phyloP scores from a whole-genome alignment of 1,284 basidiomycete species.

The Ceratobasidium sp. region DNA sequence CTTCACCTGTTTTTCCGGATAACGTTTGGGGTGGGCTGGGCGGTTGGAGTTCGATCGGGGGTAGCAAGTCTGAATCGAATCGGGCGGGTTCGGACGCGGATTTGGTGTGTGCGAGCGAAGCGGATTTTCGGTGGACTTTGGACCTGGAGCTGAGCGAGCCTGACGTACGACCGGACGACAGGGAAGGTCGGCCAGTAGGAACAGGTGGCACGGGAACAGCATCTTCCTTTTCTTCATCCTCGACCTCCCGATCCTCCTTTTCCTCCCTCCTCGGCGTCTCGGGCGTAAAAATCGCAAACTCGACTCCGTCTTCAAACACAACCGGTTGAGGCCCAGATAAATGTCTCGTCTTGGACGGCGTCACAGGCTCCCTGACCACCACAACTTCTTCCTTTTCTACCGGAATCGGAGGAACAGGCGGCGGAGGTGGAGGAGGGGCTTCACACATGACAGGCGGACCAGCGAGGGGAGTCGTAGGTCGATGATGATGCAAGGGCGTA shows the following conservation, averaged over 20 bases:
- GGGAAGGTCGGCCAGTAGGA: slow-evolving; percentile 10
- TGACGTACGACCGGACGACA: slow-evolving; percentile 17
- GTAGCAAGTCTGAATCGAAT: slow-evolving; percentile 24
- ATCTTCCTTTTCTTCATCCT: slow-evolving; percentile 1
- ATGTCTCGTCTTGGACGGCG: background rate
- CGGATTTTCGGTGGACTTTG: slow-evolving; percentile 33
- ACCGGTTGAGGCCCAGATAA: background rate
- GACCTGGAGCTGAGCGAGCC: slow-evolving; percentile 17
- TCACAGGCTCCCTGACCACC: slow-evolving; percentile 5
- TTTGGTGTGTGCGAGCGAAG: slow-evolving; percentile 36
- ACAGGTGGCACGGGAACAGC: background rate
- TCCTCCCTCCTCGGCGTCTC: slow-evolving; percentile 9
- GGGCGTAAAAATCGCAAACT: slow-evolving; percentile 26
- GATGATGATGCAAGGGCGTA: slow-evolving; percentile 12
- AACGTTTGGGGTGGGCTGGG: slow-evolving; percentile 45
- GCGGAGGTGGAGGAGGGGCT: background rate
- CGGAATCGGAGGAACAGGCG: background rate
- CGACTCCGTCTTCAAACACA: slow-evolving; percentile 21
- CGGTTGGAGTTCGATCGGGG: slow-evolving; percentile 48
- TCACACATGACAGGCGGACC: background rate
- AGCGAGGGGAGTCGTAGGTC: slow-evolving; percentile 22
- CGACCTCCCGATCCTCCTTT: background rate
- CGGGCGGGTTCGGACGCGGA: slow-evolving; percentile 25
- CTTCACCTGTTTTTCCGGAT: slow-evolving; percentile 2
- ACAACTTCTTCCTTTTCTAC: background rate